These are phyloP conservation scores for Melastoma malabathricum DNA, from an alignment of 345 rosid species.

Conservation along the genomic window DNA sequence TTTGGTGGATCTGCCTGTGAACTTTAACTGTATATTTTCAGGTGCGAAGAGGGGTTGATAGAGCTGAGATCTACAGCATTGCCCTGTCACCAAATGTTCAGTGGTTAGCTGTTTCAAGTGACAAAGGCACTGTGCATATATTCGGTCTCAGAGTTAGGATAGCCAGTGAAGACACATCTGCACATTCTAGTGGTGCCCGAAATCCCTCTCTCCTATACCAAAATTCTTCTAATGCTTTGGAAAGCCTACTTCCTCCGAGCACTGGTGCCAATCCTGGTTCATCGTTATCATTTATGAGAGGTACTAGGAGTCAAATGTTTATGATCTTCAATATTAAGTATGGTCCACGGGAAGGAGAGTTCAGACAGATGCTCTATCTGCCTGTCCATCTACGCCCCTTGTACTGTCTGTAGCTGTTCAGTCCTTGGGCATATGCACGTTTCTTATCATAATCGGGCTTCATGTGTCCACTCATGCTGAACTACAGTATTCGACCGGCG, in stretches of 20 bases:
- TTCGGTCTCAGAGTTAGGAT: conserved; percentile 81
- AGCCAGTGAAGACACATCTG: conserved; percentile 48
- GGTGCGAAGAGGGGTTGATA: conserved; percentile 87
- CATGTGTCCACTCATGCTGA: no score
- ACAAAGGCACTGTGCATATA: conserved; percentile 77
- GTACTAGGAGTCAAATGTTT: conserved; percentile 12
- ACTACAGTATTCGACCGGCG: no score
- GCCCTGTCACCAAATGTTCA: conserved; percentile 61
- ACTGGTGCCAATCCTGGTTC: conserved; percentile 69
- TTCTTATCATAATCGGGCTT: no score
- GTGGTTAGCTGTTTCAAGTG: conserved; percentile 90
- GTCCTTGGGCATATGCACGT: no score
- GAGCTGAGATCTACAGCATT: conserved; percentile 79
- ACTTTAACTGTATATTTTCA: conserved; percentile 8
- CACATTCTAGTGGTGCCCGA: conserved; percentile 20
- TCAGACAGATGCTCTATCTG: no score
- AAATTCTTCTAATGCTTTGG: conserved; percentile 54
- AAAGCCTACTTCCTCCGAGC: conserved; percentile 52
- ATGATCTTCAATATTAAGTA: no score
- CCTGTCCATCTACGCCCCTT: no score
- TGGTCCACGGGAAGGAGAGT: no score
- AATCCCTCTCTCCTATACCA: conserved; percentile 22
- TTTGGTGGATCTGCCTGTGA: no score
- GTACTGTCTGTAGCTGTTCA: no score
- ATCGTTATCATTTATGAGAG: conserved; percentile 79